Conservation (phyloP, 768 basidiomycete species). For the Boletus vinaceobasis region DNA sequence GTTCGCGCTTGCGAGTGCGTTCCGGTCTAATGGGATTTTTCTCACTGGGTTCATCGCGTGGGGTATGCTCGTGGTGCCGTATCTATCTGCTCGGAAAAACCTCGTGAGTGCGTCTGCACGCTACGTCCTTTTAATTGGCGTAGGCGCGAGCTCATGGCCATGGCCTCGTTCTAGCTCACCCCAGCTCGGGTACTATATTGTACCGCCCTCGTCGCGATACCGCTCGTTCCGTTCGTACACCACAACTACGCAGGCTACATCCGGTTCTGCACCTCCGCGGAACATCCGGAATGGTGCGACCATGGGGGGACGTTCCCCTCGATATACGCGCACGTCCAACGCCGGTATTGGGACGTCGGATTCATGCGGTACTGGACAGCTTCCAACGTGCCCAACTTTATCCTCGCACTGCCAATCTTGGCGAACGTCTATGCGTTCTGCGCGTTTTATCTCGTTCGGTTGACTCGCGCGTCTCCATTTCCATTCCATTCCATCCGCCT, state of each 20-base stretch:
- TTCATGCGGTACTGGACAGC: constrained; percentile 84
- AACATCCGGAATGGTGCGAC: constrained; percentile 61
- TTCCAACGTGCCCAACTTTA: constrained; percentile 83
- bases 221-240: constrained; percentile 62
- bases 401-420: constrained; percentile 73
- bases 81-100: constrained; percentile 37
- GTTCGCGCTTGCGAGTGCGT: constrained; percentile 61
- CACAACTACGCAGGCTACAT: constrained; percentile 69
- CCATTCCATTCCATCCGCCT: background rate
- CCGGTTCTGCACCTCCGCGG: constrained; percentile 52
- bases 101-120: constrained; percentile 15
- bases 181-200: constrained; percentile 34
- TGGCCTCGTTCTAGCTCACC: constrained; percentile 31
- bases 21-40: constrained; percentile 77
- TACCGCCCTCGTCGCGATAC: constrained; percentile 41
- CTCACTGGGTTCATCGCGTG: constrained; percentile 78
- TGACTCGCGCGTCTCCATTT: constrained; percentile 5
- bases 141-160: background rate
- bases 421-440: constrained; percentile 39
- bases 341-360: constrained; percentile 82
- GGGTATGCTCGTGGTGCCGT: constrained; percentile 60
- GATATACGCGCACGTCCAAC: constrained; percentile 81
- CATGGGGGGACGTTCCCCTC: constrained; percentile 45
- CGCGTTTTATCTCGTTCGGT: constrained; percentile 21
- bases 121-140: background rate